Base-by-base conservation (phyloP, 2,329 filamentous ascomycete genomes). In the Alternaria arborescens region DNA sequence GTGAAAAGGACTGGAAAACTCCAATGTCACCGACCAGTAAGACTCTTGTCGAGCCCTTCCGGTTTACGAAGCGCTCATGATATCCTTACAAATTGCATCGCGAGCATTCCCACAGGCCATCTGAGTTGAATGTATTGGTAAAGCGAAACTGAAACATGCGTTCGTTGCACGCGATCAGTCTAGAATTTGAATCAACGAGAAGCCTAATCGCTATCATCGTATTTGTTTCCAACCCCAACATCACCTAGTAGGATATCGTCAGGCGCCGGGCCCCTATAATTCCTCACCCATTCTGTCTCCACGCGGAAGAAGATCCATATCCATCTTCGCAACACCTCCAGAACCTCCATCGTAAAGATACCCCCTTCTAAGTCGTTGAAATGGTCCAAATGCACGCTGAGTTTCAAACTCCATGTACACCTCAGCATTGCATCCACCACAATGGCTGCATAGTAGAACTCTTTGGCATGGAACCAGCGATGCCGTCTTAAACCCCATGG, bases 271-370 rank as follows among this genome's bases (percentile, higher is more conserved):
- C 77, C 88, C 64, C 78, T 82, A 61, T 83, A 85, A 61, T 83
- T 87, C 78, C 78, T 84, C 59, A 83, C 86, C 91, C 91, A 97
- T 82, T 99, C 95, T 22, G 93, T 94, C 83, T 99, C 95, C 41
- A 97, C 89, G 10, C 95, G 87, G 80, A 98, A 92, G 80, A 97
- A 98, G 58, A 97, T 93, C 95, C 95, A 99, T 62, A 98, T 86
- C 93, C 94, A 98, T 58, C 95, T 86, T 48, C 95, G 86, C 46
- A 92, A 84, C 18, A 98, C 91, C 81, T 99, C 95, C 11, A 97
- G 82, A 44, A 92, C 85, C 82, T 97, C 91, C 72, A 98, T 87
- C 26, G 94, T 72, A 75, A 97, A 99, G 44, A 98, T 91, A 8
- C 92, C 92, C 56, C 89, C 89, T 81, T 98, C 95, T 52, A 93